Evolutionary conservation across 1,284 basidiomycete genomes (phyloP).

Genomic region (Ceratobasidium sp.): DNA sequence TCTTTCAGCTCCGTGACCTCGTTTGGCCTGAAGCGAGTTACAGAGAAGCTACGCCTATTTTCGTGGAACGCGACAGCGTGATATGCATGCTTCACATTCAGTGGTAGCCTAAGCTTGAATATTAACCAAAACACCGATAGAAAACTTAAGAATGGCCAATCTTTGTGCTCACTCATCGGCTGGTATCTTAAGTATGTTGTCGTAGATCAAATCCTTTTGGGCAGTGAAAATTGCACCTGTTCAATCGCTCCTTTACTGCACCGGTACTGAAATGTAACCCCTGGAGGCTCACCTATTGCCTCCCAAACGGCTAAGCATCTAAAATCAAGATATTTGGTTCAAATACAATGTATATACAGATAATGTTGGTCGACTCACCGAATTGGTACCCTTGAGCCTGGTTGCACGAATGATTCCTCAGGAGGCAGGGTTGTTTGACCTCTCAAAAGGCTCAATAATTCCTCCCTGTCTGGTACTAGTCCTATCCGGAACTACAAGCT

Average conservation of each 20-base stretch:
- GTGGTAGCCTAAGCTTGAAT: slow-evolving; percentile 14
- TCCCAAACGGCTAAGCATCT: slow-evolving; percentile 33
- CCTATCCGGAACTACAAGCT: slow-evolving; percentile 32
- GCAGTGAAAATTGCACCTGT: not conserved
- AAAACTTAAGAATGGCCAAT: not conserved
- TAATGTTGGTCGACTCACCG: no score
- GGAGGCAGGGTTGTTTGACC: slow-evolving; percentile 1
- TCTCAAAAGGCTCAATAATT: slow-evolving; percentile 15
- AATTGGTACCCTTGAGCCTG: not conserved
- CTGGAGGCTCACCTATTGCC: slow-evolving; percentile 9
- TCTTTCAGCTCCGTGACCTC: slow-evolving; percentile 22
- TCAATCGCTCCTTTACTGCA: not conserved
- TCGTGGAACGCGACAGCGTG: slow-evolving; percentile 42
- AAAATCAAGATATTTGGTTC: no score
- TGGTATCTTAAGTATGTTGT: slow-evolving; percentile 5
- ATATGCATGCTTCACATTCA: slow-evolving; percentile 39
- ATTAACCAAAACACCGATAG: not conserved
- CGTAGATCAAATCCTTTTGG: not conserved
- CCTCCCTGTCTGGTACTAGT: slow-evolving; percentile 5
- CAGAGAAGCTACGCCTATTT: slow-evolving; percentile 13
- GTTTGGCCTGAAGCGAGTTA: slow-evolving; percentile 10
- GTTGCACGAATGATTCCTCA: not conserved
- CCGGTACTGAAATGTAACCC: not conserved
- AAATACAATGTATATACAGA: no score
- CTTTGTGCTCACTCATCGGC: slow-evolving; percentile 1